Evolutionary conservation across 495 filamentous ascomycete species (phyloP).

Genomic region (Aspergillus taichungensis): DNA sequence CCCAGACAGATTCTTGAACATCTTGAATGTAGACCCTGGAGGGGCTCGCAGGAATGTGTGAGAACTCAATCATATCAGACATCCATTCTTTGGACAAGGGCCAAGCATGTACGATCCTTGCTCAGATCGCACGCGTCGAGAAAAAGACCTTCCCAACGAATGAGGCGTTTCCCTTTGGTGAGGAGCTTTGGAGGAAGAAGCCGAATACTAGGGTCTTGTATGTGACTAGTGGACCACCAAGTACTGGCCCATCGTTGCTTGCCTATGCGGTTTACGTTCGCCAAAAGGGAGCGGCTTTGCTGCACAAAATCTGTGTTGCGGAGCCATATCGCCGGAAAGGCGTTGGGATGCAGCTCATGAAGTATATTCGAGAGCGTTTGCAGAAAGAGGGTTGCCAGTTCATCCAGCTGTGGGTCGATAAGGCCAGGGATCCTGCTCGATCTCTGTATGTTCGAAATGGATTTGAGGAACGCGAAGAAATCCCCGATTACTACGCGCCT

Average conservation of each 20-base stretch:
- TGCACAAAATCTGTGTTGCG: conserved; percentile 53
- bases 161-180: conserved; percentile 45
- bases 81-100: conserved; percentile 35
- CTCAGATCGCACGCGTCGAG: conserved; percentile 40
- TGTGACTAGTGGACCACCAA: conserved; percentile 20
- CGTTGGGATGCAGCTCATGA: conserved; percentile 42
- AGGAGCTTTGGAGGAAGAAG: conserved; percentile 45
- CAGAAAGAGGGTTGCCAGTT: conserved; percentile 44
- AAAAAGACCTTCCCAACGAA: conserved; percentile 50
- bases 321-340: conserved; percentile 44
- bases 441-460: conserved; percentile 40
- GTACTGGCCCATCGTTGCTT: conserved; percentile 17
- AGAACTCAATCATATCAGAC: conserved; percentile 28
- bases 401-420: conserved; percentile 55
- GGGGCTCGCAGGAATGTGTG: conserved; percentile 23
- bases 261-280: conserved; percentile 50
- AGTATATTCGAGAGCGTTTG: conserved; percentile 37
- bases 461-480: conserved; percentile 43
- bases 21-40: conserved; percentile 13
- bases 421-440: conserved; percentile 40
- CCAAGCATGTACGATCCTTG: conserved; percentile 32
- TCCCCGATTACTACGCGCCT: conserved; percentile 49
- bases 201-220: conserved; percentile 46
- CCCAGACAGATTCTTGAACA: not conserved
- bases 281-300: conserved; percentile 39